These are phyloP conservation scores for Tylopilus sp. DNA, from an alignment of 768 basidiomycete species.

Conservation along the genomic window DNA sequence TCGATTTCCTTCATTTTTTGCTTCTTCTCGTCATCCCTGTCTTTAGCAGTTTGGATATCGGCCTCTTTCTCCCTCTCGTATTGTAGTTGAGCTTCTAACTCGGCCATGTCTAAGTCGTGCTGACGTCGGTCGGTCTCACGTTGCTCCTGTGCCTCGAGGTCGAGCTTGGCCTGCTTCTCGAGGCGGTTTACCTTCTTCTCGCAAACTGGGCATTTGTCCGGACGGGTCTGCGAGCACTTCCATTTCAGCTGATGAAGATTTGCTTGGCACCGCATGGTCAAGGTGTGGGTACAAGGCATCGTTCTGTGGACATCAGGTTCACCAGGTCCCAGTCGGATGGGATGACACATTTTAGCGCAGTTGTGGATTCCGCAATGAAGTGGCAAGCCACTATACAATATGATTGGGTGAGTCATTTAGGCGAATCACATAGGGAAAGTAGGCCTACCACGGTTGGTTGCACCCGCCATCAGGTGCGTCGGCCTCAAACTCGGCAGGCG, in stretches of 20 bases:
- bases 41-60: slow-evolving; percentile 9
- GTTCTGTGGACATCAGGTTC: slow-evolving; percentile 18
- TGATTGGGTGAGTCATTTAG: background rate
- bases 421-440: background rate
- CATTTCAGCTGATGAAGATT: slow-evolving; percentile 41
- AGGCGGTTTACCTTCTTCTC: slow-evolving; percentile 39
- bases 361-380: slow-evolving; percentile 51
- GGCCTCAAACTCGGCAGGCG: slow-evolving; percentile 46
- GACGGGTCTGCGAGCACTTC: slow-evolving; percentile 41
- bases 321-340: slow-evolving; percentile 45
- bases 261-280: slow-evolving; percentile 38
- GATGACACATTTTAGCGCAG: slow-evolving; percentile 63
- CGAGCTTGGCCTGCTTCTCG: slow-evolving; percentile 38
- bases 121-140: slow-evolving; percentile 43
- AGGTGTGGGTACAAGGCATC: slow-evolving; percentile 41
- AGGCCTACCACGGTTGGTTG: slow-evolving; percentile 50
- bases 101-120: slow-evolving; percentile 30
- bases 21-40: slow-evolving; percentile 12
- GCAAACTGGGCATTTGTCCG: slow-evolving; percentile 43
- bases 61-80: slow-evolving; percentile 7
- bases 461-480: slow-evolving; percentile 63
- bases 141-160: slow-evolving; percentile 39
- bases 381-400: slow-evolving; percentile 39
- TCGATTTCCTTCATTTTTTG: slow-evolving; percentile 11
- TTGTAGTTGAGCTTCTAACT: slow-evolving; percentile 11